Evolutionary conservation across 1,284 basidiomycete genomes (phyloP).

Genomic region (Xerocomus amazonicus): DNA sequence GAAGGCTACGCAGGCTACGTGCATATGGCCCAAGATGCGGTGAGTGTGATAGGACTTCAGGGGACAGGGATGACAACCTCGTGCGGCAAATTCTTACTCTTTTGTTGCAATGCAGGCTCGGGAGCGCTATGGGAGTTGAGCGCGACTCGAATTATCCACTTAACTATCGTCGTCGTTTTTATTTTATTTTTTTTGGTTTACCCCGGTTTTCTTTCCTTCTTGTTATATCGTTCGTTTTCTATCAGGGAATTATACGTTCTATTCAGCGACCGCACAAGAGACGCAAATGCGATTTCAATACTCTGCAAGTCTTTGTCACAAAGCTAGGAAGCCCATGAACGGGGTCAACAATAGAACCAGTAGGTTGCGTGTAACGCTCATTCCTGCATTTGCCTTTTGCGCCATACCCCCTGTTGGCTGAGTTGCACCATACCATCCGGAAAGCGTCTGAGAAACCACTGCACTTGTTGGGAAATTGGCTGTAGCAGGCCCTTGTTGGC

Average conservation of each 20-base stretch:
- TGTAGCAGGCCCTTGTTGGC: constrained; percentile 64
- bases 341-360: constrained; percentile 27
- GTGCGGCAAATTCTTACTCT: constrained; percentile 22
- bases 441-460: constrained; percentile 60
- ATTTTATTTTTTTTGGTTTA: constrained; percentile 14
- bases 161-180: constrained; percentile 7
- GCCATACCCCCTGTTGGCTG: constrained; percentile 12
- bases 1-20: constrained; percentile 72
- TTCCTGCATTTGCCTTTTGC: constrained; percentile 25
- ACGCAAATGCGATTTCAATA: not conserved
- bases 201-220: not conserved
- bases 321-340: constrained; percentile 28
- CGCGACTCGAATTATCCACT: constrained; percentile 12
- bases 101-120: constrained; percentile 41
- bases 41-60: constrained; percentile 32
- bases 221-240: constrained; percentile 4
- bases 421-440: constrained; percentile 22
- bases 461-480: constrained; percentile 55
- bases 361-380: constrained; percentile 20
- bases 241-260: constrained; percentile 22
- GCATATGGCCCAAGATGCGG: constrained; percentile 69
- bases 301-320: constrained; percentile 13
- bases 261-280: constrained; percentile 5
- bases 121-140: constrained; percentile 37
- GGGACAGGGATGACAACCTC: constrained; percentile 21